These are phyloP conservation scores for Biscutella auriculata DNA, from an alignment of 441 rosid species.

Conservation along the genomic window DNA sequence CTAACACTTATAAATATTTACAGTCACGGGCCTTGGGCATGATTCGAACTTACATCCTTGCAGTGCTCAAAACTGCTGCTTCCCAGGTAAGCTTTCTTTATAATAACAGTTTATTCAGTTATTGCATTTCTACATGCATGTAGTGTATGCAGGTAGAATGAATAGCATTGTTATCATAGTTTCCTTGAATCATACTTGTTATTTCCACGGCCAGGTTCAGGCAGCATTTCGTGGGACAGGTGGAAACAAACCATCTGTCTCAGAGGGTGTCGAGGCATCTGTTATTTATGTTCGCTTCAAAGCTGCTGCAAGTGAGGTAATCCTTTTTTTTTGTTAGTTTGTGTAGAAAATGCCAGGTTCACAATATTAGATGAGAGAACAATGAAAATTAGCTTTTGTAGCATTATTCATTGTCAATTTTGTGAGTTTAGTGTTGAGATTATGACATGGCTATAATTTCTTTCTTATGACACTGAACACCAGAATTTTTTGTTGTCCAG, in stretches of 20 bases:
- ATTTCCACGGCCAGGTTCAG: constrained; percentile 51
- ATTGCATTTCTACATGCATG: neutral
- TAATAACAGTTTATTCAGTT: constrained; percentile 5
- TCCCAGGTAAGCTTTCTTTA: constrained; percentile 51
- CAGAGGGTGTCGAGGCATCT: constrained; percentile 96
- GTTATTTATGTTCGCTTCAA: constrained; percentile 86
- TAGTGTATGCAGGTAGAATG: neutral
- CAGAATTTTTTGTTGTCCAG: constrained; percentile 30
- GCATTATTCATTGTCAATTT: neutral
- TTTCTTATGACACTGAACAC: neutral
- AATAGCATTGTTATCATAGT: neutral
- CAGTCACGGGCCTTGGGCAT: constrained; percentile 95
- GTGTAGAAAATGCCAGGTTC: neutral
- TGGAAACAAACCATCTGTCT: constrained; percentile 58
- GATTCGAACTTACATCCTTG: constrained; percentile 82
- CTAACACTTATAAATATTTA: constrained; percentile 20
- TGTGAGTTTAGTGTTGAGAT: neutral
- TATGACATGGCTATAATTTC: neutral
- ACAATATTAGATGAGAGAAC: neutral
- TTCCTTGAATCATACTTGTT: constrained; percentile 14
- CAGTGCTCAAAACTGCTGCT: constrained; percentile 79
- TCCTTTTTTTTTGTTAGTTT: constrained; percentile 1
- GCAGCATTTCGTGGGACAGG: constrained; percentile 63
- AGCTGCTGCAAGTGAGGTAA: constrained; percentile 95
- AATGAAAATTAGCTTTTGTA: neutral